phyloP scores from a whole-genome alignment of 2,329 filamentous ascomycete species.

The Trichoderma sp. region DNA sequence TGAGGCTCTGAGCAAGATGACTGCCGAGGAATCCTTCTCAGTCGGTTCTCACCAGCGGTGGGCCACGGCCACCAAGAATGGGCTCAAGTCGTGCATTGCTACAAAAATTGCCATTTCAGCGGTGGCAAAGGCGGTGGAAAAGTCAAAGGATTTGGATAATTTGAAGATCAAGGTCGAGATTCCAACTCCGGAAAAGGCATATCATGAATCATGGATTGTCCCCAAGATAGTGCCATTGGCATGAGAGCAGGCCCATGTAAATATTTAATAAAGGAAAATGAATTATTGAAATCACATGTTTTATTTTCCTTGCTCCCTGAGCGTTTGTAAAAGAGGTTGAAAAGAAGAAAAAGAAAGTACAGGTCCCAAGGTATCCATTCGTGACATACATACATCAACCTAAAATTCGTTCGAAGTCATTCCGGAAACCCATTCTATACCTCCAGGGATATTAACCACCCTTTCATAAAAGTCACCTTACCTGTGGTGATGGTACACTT shows the following conservation, averaged over 20 bases:
- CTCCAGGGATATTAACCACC: background rate
- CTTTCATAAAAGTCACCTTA: background rate
- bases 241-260: background rate
- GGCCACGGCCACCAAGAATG: conserved; percentile 59
- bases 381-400: conserved; percentile 2
- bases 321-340: background rate
- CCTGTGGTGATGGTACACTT: conserved; percentile 8
- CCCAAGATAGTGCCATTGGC: conserved; percentile 45
- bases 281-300: background rate
- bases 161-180: conserved; percentile 53
- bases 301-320: background rate
- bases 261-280: background rate
- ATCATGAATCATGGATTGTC: conserved; percentile 67
- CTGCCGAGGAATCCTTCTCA: conserved; percentile 54
- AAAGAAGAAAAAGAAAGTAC: background rate
- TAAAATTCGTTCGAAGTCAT: background rate
- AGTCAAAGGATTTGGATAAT: conserved; percentile 30
- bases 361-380: background rate
- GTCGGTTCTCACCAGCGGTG: conserved; percentile 62
- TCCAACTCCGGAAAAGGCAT: conserved; percentile 53
- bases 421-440: background rate
- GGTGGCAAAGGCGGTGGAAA: conserved; percentile 57
- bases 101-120: conserved; percentile 64
- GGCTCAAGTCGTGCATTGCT: conserved; percentile 70
- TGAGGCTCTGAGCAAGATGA: conserved; percentile 56